Evolutionary conservation across 805 yeast species (phyloP).

Genomic region (Vanderwaltozyma tropicalis): DNA sequence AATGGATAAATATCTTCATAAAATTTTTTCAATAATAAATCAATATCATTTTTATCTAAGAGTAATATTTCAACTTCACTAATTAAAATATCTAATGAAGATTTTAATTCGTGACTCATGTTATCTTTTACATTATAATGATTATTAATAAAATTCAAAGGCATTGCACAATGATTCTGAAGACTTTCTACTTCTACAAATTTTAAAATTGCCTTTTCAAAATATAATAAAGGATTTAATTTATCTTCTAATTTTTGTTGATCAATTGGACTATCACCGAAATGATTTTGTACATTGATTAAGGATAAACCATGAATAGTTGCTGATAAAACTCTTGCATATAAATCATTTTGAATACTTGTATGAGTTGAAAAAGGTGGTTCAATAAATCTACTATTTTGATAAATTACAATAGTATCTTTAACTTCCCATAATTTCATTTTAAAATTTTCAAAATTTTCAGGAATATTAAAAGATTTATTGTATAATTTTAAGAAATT

Average conservation of each 20-base stretch:
- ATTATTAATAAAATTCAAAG: constrained; percentile 9
- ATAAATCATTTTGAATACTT: constrained; percentile 10
- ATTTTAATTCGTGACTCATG: constrained; percentile 6
- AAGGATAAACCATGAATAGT: constrained; percentile 12
- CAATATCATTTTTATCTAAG: constrained; percentile 5
- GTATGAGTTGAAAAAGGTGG: constrained; percentile 11
- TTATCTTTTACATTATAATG: constrained; percentile 8
- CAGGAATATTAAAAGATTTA: background rate
- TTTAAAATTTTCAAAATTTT: constrained; percentile 1
- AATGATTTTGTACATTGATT: constrained; percentile 6
- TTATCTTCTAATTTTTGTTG: background rate
- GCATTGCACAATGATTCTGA: constrained; percentile 5
- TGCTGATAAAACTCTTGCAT: constrained; percentile 8
- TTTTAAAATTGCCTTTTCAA: constrained; percentile 13
- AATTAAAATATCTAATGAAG: constrained; percentile 4
- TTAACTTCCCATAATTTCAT: constrained; percentile 11
- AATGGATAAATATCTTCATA: constrained; percentile 17
- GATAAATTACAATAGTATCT: constrained; percentile 10
- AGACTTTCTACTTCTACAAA: constrained; percentile 7
- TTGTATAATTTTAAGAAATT: background rate
- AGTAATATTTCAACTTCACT: constrained; percentile 10
- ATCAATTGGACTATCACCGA: background rate
- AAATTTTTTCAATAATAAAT: constrained; percentile 8
- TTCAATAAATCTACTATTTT: constrained; percentile 11
- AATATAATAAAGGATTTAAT: constrained; percentile 8